A percentile compares a stretch with the other conserved stretches of the same genome.
These are phyloP conservation scores for Trypanosoma brucei DNA, from an alignment of 208 protist genomes.

Conservation along the genomic window DNA sequence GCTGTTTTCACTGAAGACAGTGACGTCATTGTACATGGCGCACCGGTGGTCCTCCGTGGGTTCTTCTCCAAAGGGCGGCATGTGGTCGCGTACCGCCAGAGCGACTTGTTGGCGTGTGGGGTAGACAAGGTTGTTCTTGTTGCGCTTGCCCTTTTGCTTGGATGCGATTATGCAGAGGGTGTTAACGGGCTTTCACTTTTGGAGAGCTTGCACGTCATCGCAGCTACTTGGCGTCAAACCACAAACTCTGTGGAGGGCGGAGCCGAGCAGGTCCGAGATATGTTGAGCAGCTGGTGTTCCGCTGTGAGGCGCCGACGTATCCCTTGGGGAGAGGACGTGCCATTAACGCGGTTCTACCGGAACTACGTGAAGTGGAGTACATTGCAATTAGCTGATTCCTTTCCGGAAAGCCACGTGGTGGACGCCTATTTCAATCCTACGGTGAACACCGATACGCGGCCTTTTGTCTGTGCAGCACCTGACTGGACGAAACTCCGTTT, in stretches of 20 bases:
- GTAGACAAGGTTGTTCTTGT: constrained; percentile 84
- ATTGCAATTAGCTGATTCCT: constrained; percentile 27
- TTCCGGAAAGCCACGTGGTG: constrained; percentile 36
- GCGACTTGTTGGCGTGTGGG: constrained; percentile 59
- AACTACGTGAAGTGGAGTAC: constrained; percentile 36
- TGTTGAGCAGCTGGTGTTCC: constrained; percentile 45
- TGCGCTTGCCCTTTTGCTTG: constrained; percentile 88
- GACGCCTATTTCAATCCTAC: constrained; percentile 60
- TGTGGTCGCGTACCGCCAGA: constrained; percentile 61
- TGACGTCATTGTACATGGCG: constrained; percentile 95
- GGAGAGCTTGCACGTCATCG: constrained; percentile 54
- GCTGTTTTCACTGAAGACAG: constrained; percentile 96
- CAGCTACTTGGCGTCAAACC: constrained; percentile 35
- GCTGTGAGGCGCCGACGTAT: constrained; percentile 4
- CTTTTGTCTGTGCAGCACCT: constrained; percentile 36
- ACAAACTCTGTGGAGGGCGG: neutral
- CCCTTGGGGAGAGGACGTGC: constrained; percentile 36
- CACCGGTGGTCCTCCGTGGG: constrained; percentile 84
- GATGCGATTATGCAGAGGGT: constrained; percentile 94
- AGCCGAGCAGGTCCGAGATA: constrained; percentile 22
- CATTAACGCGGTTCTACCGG: constrained; percentile 37
- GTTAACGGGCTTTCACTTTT: constrained; percentile 82
- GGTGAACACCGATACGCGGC: constrained; percentile 40
- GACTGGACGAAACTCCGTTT: constrained; percentile 59
- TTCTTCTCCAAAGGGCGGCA: constrained; percentile 81